phyloP scores from a whole-genome alignment of 352 stramenopile species.

The Lagenidium sp. region DNA sequence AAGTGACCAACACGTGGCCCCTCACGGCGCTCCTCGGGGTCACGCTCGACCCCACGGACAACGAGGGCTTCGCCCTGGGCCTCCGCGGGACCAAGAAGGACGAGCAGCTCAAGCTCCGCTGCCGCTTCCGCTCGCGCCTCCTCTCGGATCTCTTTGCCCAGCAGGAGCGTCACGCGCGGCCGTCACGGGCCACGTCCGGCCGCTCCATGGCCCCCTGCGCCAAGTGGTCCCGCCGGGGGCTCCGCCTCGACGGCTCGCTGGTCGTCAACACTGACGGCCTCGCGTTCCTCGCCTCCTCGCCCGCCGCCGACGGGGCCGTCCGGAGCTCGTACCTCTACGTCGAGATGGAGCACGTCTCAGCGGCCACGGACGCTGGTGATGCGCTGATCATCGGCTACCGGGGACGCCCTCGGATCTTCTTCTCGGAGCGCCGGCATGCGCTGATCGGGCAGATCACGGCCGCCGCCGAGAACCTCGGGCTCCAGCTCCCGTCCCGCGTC shows the following conservation, averaged over 20 bases:
- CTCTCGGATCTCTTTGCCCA: constrained; percentile 75
- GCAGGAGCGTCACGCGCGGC: constrained; percentile 31
- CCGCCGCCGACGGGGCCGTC: constrained; percentile 24
- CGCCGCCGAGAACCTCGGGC: constrained; percentile 48
- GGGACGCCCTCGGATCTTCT: constrained; percentile 62
- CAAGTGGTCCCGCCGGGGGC: constrained; percentile 53
- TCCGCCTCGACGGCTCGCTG: constrained; percentile 33
- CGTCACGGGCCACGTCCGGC: constrained; percentile 5
- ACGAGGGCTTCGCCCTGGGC: constrained; percentile 47
- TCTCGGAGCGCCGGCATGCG: constrained; percentile 39
- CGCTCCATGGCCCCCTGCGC: constrained; percentile 40
- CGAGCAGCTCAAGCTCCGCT: constrained; percentile 72
- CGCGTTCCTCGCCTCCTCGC: constrained; percentile 24
- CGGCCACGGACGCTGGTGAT: constrained; percentile 39
- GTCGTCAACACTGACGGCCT: constrained; percentile 55
- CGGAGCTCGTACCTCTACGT: constrained; percentile 76
- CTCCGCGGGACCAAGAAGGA: constrained; percentile 78
- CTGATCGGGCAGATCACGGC: constrained; percentile 48
- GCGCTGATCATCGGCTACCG: constrained; percentile 61
- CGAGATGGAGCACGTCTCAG: constrained; percentile 68
- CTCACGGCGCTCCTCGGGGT: constrained; percentile 44
- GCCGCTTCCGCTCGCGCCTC: constrained; percentile 61
- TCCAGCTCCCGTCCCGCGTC: constrained; percentile 26
- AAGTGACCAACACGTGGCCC: constrained; percentile 84
- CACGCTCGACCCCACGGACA: constrained; percentile 46